Percentiles rank a stretch among this genome's conserved stretches.
Conservation (phyloP, 257 asterid genomes). For the Anisodus acutangulus region DNA sequence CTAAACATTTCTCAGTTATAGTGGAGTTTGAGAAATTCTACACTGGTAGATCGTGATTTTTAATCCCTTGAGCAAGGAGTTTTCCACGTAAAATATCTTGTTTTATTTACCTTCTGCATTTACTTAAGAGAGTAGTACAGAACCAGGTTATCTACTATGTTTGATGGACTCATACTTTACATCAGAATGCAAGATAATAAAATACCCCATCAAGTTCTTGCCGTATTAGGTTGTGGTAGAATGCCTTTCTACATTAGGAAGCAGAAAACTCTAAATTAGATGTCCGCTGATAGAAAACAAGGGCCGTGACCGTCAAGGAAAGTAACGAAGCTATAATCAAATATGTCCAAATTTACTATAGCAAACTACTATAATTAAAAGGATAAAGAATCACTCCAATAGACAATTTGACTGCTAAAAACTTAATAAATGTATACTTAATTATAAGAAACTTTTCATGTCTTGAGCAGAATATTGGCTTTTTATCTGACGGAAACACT, state of each 20-base stretch:
- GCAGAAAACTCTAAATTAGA: not conserved
- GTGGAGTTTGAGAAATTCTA: too few relatives aligned
- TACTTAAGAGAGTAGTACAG: too few relatives aligned
- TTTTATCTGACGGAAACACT: not conserved
- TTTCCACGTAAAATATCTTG: too few relatives aligned
- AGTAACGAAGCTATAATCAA: not conserved
- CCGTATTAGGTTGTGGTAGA: not conserved
- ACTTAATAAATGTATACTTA: not conserved
- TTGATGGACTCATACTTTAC: too few relatives aligned
- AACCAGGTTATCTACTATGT: too few relatives aligned
- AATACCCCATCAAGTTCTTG: not conserved
- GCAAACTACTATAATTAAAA: not conserved
- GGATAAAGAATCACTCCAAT: too few relatives aligned
- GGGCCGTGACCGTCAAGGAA: not conserved
- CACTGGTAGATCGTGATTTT: too few relatives aligned
- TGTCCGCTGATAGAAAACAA: too few relatives aligned
- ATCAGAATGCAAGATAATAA: not conserved
- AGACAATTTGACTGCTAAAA: not conserved
- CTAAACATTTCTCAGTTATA: too few relatives aligned
- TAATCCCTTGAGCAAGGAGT: too few relatives aligned
- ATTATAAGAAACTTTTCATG: not conserved
- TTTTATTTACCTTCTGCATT: too few relatives aligned
- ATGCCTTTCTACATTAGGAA: not conserved
- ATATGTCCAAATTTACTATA: not conserved
- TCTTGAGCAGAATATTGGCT: conserved; percentile 23